These are phyloP conservation scores for Debaryomyces fabryi DNA, from an alignment of 1,139 yeast species.

Conservation along the genomic window DNA sequence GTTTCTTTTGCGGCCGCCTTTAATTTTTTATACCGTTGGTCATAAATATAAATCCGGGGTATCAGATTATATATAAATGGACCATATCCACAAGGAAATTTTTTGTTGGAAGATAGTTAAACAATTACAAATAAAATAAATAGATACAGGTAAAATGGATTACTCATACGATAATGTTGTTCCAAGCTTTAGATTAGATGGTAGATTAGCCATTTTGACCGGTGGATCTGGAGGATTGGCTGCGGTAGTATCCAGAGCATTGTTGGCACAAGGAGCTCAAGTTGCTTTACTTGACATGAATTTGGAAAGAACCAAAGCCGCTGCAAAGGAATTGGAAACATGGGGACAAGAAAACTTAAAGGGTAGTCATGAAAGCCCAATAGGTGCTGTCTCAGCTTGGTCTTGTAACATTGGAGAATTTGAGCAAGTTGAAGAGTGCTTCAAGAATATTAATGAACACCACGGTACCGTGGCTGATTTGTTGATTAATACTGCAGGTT, in stretches of 20 bases:
- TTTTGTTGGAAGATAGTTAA: background rate
- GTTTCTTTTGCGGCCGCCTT: constrained; percentile 11
- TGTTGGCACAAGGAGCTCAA: constrained; percentile 71
- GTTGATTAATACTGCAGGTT: constrained; percentile 81
- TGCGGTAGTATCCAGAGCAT: constrained; percentile 65
- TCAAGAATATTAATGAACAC: constrained; percentile 52
- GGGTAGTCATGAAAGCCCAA: constrained; percentile 35
- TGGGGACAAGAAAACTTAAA: constrained; percentile 57
- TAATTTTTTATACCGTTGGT: constrained; percentile 5
- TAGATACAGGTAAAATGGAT: constrained; percentile 22
- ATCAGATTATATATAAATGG: constrained; percentile 3
- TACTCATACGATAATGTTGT: constrained; percentile 48
- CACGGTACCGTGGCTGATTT: constrained; percentile 66
- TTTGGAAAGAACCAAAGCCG: constrained; percentile 58
- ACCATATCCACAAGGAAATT: background rate
- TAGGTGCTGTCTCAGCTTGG: constrained; percentile 66
- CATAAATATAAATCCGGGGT: constrained; percentile 7
- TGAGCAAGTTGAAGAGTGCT: constrained; percentile 57
- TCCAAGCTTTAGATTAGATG: constrained; percentile 65
- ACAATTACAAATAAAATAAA: background rate
- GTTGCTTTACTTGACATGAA: constrained; percentile 77
- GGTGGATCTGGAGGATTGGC: constrained; percentile 88
- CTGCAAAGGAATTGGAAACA: constrained; percentile 57
- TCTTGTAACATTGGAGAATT: constrained; percentile 76
- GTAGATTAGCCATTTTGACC: constrained; percentile 71